These are phyloP conservation scores for Coemansia sp. DNA, from an alignment of 192 early-diverging fungal species.

Conservation along the genomic window DNA sequence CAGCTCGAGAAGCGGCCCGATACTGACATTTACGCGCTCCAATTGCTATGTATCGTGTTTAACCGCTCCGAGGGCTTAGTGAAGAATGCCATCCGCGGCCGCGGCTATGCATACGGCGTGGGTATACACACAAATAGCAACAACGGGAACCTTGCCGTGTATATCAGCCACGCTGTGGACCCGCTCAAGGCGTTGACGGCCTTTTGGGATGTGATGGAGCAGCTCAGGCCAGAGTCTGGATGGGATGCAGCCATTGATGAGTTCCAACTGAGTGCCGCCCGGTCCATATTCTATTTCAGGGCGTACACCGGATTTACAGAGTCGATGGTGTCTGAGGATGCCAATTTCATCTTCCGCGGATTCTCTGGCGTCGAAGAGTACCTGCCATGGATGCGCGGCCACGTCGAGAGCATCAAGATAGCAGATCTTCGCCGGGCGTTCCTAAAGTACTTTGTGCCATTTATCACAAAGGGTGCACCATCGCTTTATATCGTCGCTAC, in stretches of 20 bases:
- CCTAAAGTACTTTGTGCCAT: constrained; percentile 29
- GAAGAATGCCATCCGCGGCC: constrained; percentile 79
- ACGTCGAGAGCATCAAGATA: constrained; percentile 37
- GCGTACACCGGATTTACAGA: constrained; percentile 22
- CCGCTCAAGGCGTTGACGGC: constrained; percentile 43
- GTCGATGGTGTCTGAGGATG: constrained; percentile 35
- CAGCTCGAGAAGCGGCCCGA: constrained; percentile 39
- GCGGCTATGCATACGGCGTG: constrained; percentile 75
- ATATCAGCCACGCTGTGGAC: constrained; percentile 51
- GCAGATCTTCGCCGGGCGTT: constrained; percentile 39
- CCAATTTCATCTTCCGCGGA: constrained; percentile 25
- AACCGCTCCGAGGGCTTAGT: constrained; percentile 79
- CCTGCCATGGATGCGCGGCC: constrained; percentile 39
- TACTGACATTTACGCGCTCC: constrained; percentile 34
- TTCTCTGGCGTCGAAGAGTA: constrained; percentile 40
- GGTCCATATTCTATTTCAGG: constrained; percentile 32
- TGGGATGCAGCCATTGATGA: constrained; percentile 42
- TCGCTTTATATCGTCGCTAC: constrained; percentile 44
- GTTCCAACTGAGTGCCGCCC: constrained; percentile 45
- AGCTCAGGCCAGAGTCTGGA: constrained; percentile 19
- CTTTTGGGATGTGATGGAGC: constrained; percentile 43
- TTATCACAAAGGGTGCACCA: constrained; percentile 22
- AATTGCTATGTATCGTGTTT: constrained; percentile 65
- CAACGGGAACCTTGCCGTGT: constrained; percentile 42
- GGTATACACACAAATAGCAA: constrained; percentile 31